Conservation (phyloP, 2,329 filamentous ascomycete species). For the Ilyonectria mors-panacis region DNA sequence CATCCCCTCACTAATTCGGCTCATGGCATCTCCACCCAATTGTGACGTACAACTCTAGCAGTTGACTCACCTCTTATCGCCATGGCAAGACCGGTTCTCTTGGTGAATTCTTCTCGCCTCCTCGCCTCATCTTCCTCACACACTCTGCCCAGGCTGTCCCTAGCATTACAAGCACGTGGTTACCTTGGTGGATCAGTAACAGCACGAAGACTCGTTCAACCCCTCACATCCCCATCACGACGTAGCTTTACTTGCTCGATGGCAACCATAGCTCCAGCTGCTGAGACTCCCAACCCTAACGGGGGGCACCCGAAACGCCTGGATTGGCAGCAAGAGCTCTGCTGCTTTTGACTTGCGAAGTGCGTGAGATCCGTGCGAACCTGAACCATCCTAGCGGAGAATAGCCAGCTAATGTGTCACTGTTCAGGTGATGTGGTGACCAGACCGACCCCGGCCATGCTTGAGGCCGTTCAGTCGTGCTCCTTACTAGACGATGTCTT, state of each 20-base stretch:
- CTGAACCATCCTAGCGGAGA: too few relatives aligned
- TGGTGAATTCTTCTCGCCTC: slow-evolving; percentile 10
- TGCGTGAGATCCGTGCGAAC: slow-evolving; percentile 42
- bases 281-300: slow-evolving; percentile 20
- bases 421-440: slow-evolving; percentile 71
- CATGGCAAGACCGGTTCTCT: slow-evolving; percentile 21
- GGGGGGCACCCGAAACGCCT: slow-evolving; percentile 49
- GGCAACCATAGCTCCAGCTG: slow-evolving; percentile 30
- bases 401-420: background rate
- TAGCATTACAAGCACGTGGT: slow-evolving; percentile 5
- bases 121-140: background rate
- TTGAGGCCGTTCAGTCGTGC: slow-evolving; percentile 81
- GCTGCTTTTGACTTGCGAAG: slow-evolving; percentile 59
- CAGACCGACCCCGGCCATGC: slow-evolving; percentile 85
- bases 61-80: background rate
- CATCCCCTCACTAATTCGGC: slow-evolving; percentile 23
- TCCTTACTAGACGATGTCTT: slow-evolving; percentile 89
- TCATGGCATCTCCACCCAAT: slow-evolving; percentile 21
- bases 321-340: slow-evolving; percentile 56
- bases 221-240: background rate
- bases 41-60: slow-evolving; percentile 7
- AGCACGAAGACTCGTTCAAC: background rate
- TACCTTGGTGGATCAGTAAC: slow-evolving; percentile 1
- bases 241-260: slow-evolving; percentile 32
- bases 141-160: background rate